Conservation (phyloP, 441 rosid species). For the Populus hybrid region DNA sequence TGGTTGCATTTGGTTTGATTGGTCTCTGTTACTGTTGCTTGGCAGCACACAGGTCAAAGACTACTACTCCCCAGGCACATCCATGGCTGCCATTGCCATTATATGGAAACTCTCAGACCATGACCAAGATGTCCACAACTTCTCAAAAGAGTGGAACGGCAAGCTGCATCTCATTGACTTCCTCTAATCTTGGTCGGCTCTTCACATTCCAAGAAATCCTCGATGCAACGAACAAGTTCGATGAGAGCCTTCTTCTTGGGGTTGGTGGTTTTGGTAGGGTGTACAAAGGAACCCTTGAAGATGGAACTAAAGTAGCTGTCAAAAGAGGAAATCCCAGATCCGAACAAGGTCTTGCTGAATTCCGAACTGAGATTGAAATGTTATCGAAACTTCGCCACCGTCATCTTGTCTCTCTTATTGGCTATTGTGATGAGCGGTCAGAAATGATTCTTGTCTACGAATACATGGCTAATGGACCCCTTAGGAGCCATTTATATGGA, state of each 20-base stretch:
- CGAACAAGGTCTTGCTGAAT: conserved; percentile 98
- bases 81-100: conserved; percentile 85
- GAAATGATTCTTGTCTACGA: conserved; percentile 97
- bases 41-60: conserved; percentile 42
- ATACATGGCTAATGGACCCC: conserved; percentile 97
- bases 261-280: conserved; percentile 98
- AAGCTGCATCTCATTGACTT: conserved; percentile 73
- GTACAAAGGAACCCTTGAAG: conserved; percentile 87
- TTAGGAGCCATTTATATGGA: conserved; percentile 92
- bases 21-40: conserved; percentile 63
- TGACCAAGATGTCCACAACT: conserved; percentile 68
- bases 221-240: conserved; percentile 88
- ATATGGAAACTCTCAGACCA: conserved; percentile 83
- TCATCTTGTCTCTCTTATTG: conserved; percentile 96
- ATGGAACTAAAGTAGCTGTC: conserved; percentile 81
- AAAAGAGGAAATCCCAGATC: conserved; percentile 97
- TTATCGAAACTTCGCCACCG: conserved; percentile 92
- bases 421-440: conserved; percentile 89
- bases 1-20: conserved; percentile 34
- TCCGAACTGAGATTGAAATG: conserved; percentile 97
- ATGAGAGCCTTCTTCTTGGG: conserved; percentile 81
- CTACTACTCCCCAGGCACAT: conserved; percentile 53
- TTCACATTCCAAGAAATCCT: conserved; percentile 88
- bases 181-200: conserved; percentile 73
- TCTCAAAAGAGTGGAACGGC: conserved; percentile 88